Conservation (phyloP, 1,284 basidiomycete genomes). For the Malassezia equina region DNA sequence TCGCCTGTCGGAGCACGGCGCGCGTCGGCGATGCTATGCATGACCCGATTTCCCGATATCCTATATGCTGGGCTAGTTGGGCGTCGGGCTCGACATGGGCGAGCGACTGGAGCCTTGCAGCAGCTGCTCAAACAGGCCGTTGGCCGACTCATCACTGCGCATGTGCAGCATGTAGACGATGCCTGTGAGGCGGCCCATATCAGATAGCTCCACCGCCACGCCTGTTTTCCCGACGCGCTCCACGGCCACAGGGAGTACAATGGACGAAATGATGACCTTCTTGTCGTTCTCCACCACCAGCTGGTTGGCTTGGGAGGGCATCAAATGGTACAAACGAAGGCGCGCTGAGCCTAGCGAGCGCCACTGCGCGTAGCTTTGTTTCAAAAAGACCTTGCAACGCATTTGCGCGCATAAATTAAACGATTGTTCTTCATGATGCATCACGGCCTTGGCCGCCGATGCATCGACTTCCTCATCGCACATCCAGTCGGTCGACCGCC, state of each 20-base stretch:
- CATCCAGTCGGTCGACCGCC: slow-evolving; percentile 11
- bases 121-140: slow-evolving; percentile 73
- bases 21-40: neutral
- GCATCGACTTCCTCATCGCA: neutral
- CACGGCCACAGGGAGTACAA: slow-evolving; percentile 87
- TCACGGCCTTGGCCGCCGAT: neutral
- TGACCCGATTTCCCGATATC: neutral
- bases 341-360: slow-evolving; percentile 81
- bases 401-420: slow-evolving; percentile 67
- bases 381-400: slow-evolving; percentile 96
- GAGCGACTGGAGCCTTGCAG: slow-evolving; percentile 72
- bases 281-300: slow-evolving; percentile 84
- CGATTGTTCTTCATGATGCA: slow-evolving; percentile 8
- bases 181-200: slow-evolving; percentile 78
- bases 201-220: slow-evolving; percentile 87
- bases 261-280: slow-evolving; percentile 67
- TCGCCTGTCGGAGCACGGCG: neutral
- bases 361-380: slow-evolving; percentile 93
- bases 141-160: slow-evolving; percentile 70
- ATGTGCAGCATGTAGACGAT: slow-evolving; percentile 84
- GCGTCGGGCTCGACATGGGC: neutral
- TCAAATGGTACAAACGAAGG: slow-evolving; percentile 69
- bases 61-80: neutral
- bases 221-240: slow-evolving; percentile 96
- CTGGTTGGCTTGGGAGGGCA: slow-evolving; percentile 81